phyloP scores from a whole-genome alignment of 805 yeast genomes.

The Yarrowia sp. region DNA sequence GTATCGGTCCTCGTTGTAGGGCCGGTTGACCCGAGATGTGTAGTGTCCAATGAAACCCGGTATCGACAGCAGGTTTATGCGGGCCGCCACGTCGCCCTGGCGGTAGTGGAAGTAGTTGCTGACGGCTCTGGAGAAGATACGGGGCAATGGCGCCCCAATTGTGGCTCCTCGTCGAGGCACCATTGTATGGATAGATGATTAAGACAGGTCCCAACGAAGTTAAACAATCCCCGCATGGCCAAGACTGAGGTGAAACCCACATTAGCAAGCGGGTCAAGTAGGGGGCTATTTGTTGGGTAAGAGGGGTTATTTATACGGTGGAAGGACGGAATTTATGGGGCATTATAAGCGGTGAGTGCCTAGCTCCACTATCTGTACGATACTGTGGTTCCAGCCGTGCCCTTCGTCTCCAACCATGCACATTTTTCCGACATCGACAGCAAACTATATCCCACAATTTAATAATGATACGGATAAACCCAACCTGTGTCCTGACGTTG shows the following conservation, averaged over 20 bases:
- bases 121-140: conserved; percentile 18
- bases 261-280: background rate
- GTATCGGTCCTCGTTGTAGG: conserved; percentile 78
- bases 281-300: background rate
- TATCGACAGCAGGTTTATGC: conserved; percentile 58
- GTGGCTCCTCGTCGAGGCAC: conserved; percentile 25
- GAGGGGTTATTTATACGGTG: background rate
- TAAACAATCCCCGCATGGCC: conserved; percentile 22
- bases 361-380: no score
- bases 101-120: conserved; percentile 24
- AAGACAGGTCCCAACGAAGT: conserved; percentile 22
- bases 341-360: no score
- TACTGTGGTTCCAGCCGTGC: background rate
- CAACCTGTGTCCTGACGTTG: conserved; percentile 9
- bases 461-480: conserved; percentile 12
- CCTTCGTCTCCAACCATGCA: background rate
- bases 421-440: conserved; percentile 21
- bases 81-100: conserved; percentile 37
- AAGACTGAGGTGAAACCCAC: conserved; percentile 9
- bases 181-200: conserved; percentile 21
- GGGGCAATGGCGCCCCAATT: conserved; percentile 26
- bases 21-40: conserved; percentile 70
- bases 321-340: no score
- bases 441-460: conserved; percentile 9
- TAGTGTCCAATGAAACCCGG: conserved; percentile 79